Percentiles rank a stretch among this genome's conserved stretches.
Evolutionary conservation across 352 stramenopile genomes (phyloP).

Genomic region (Phytophthora citrophthora): DNA sequence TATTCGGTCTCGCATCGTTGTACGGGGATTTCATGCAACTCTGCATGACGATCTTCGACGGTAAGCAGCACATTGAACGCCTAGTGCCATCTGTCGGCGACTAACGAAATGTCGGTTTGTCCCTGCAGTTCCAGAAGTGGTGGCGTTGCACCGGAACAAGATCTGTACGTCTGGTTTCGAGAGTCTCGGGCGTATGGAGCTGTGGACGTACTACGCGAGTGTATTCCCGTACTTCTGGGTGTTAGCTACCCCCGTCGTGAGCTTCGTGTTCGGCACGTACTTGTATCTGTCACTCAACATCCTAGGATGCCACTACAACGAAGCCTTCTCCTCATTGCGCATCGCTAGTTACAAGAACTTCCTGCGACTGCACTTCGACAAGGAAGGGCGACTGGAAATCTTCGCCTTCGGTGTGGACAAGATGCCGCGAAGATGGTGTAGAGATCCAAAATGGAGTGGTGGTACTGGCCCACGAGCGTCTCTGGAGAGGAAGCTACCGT

Average conservation of each 20-base stretch:
- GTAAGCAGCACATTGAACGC: constrained; percentile 32
- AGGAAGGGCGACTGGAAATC: constrained; percentile 77
- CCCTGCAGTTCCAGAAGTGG: constrained; percentile 74
- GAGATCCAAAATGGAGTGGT: constrained; percentile 81
- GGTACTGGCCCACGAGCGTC: constrained; percentile 49
- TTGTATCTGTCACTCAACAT: constrained; percentile 88
- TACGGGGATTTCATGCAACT: constrained; percentile 77
- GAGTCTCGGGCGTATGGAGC: constrained; percentile 70
- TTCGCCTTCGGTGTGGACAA: constrained; percentile 91
- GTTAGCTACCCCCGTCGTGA: constrained; percentile 76
- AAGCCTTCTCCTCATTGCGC: constrained; percentile 87
- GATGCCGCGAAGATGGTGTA: constrained; percentile 88
- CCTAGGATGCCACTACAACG: constrained; percentile 90
- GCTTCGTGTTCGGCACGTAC: constrained; percentile 86
- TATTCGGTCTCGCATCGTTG: constrained; percentile 62
- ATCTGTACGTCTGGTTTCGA: constrained; percentile 74
- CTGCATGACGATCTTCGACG: constrained; percentile 88
- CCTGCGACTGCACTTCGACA: constrained; percentile 78
- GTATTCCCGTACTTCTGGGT: constrained; percentile 91
- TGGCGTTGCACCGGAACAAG: constrained; percentile 84
- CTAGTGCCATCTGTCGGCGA: background rate
- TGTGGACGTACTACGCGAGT: constrained; percentile 85
- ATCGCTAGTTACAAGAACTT: constrained; percentile 93
- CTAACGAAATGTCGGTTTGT: constrained; percentile 14
- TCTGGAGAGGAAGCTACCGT: constrained; percentile 66